A percentile compares a stretch with the other conserved stretches of the same genome.
phyloP scores from a whole-genome alignment of 2,329 filamentous ascomycete genomes.

The Fusarium newnesense region DNA sequence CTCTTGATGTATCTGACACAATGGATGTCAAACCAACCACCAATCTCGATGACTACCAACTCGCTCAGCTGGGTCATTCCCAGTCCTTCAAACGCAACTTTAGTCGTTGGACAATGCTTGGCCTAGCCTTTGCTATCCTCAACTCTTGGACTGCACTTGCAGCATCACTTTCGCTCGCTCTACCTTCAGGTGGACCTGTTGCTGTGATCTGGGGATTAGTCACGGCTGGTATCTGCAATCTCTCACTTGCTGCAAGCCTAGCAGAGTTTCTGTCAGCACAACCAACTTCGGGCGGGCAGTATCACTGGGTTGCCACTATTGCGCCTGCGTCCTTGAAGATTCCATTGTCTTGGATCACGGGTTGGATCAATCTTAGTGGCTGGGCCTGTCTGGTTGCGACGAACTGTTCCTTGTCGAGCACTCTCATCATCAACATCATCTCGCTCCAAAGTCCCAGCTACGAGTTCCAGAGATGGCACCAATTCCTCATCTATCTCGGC shows the following conservation, averaged over 20 bases:
- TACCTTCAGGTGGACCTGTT: constrained; percentile 71
- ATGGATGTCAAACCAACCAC: constrained; percentile 18
- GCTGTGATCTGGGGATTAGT: constrained; percentile 72
- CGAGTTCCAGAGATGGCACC: constrained; percentile 70
- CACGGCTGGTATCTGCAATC: constrained; percentile 49
- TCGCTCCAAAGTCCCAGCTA: constrained; percentile 68
- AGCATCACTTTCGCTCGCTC: constrained; percentile 56
- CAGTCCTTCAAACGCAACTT: constrained; percentile 36
- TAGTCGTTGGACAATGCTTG: constrained; percentile 51
- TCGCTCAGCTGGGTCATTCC: constrained; percentile 34
- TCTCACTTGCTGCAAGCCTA: constrained; percentile 68
- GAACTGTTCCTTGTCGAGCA: constrained; percentile 73
- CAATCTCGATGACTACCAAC: constrained; percentile 33
- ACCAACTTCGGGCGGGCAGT: constrained; percentile 67
- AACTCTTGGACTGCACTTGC: constrained; percentile 60
- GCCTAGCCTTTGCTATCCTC: constrained; percentile 58
- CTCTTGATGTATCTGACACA: not conserved
- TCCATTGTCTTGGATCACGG: constrained; percentile 47
- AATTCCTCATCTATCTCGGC: constrained; percentile 66
- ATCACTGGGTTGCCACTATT: constrained; percentile 74
- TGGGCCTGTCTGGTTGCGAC: constrained; percentile 74
- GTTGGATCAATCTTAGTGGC: constrained; percentile 75
- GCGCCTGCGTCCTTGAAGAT: constrained; percentile 32
- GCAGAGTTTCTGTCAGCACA: constrained; percentile 77
- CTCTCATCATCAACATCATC: constrained; percentile 73